A percentile compares a stretch with the other conserved stretches of the same genome.
Evolutionary conservation across 257 asterid genomes (phyloP).

Genomic region (Ilex asprella): DNA sequence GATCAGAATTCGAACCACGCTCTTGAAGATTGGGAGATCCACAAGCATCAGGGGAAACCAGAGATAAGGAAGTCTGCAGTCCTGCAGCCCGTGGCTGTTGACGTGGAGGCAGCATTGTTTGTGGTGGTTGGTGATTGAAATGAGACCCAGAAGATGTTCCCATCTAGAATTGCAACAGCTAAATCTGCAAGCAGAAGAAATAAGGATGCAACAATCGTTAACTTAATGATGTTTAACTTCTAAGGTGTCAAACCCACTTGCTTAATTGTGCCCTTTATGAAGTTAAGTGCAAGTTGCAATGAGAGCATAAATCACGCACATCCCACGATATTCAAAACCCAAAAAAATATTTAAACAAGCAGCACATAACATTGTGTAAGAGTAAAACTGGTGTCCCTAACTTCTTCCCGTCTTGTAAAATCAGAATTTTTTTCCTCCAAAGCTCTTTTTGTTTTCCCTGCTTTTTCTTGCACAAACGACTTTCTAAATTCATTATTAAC

Average conservation of each 20-base stretch:
- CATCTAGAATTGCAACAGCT: slow-evolving; percentile 27
- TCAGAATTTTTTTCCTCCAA: no score
- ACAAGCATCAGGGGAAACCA: slow-evolving; percentile 68
- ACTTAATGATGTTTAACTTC: not conserved
- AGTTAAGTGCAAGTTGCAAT: no score
- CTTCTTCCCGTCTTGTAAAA: not conserved
- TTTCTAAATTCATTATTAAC: no score
- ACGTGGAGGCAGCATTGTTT: slow-evolving; percentile 85
- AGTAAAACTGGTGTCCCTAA: not conserved
- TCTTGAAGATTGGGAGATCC: slow-evolving; percentile 83
- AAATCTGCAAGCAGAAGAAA: slow-evolving; percentile 3
- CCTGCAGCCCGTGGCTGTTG: slow-evolving; percentile 82
- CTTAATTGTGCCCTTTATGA: not conserved
- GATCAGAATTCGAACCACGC: slow-evolving; percentile 76
- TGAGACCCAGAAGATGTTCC: slow-evolving; percentile 71
- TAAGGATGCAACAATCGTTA: not conserved
- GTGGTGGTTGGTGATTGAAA: slow-evolving; percentile 53
- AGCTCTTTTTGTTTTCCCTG: not conserved
- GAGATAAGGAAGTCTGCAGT: slow-evolving; percentile 65
- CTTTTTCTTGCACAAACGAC: not conserved
- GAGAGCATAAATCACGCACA: not conserved
- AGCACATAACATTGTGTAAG: not conserved
- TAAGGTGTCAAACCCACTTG: not conserved
- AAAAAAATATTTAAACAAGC: not conserved
- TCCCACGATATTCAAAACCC: not conserved